Conservation (phyloP, 768 basidiomycete genomes). For the Ephemerocybe angulata region DNA sequence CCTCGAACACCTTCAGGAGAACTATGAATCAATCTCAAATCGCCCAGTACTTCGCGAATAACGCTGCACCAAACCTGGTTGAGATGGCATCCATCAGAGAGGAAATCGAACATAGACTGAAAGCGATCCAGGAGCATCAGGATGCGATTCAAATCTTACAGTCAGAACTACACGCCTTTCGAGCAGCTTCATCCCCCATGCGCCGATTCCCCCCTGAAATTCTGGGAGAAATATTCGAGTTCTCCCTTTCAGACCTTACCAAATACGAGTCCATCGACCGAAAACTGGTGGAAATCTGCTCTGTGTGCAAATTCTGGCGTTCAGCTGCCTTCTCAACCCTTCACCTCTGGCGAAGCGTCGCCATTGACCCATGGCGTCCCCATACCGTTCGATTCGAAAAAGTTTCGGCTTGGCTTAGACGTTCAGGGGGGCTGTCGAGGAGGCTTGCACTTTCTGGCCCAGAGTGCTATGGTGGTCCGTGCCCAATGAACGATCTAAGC, state of each 20-base stretch:
- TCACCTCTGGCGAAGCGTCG: background rate
- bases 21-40: no score
- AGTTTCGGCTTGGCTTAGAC: background rate
- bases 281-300: background rate
- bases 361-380: background rate
- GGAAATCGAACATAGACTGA: no score
- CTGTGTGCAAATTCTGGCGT: background rate
- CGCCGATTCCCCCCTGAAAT: background rate
- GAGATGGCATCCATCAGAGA: no score
- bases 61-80: no score
- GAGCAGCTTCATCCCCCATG: no score
- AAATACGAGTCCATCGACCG: background rate
- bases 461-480: background rate
- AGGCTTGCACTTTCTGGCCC: background rate
- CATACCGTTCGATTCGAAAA: background rate
- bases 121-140: no score
- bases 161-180: no score
- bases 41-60: no score
- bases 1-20: no score
- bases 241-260: background rate
- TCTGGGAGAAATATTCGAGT: background rate
- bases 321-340: background rate
- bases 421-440: background rate
- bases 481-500: background rate
- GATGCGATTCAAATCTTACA: no score